Evolutionary conservation across 306 rosid genomes (phyloP), one percentile per base, ranked within the genome.

Genomic region (Dryas alaskensis): DNA sequence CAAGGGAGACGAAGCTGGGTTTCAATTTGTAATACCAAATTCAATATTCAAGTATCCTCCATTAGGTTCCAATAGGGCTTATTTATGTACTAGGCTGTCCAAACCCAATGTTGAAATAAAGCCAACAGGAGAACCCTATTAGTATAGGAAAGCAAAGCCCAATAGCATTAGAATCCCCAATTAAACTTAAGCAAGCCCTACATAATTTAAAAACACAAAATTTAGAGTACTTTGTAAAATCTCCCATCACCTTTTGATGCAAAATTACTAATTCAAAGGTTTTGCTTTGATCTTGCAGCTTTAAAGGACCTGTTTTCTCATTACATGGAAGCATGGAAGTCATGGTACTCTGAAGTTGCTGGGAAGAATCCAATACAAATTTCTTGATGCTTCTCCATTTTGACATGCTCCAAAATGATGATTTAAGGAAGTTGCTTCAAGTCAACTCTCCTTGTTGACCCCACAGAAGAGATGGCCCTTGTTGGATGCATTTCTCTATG

Each of bases 251-350:
- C 2, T 0, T 54, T 44, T 22, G 44, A 55, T 45, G 45, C 45
- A 27, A 58, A 4, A 45, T 17, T 65, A 53, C 73, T 72, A 27
- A 76, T 69, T 37, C 42, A 69, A 43, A 19, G 62, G 14, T 60
- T 13, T 77, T 70, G 50, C 69, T 45, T 45, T 67, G 72, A 22
- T 70, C 51, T 69, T 80, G 83, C 89, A 91, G 98, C 91, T 57
- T 70, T 93, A 83, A 89, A 69, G 81, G 99, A 94, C 16, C 89
- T 94, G 37, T 92, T 87, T 81, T 77, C 94, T 16, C 97, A 94
- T 84, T 94, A 89, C 83, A 79, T 81, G 91, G 96, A 94, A 73
- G 97, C 99, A 68, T 91, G 96, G 92, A 85, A 81, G 66, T 81
- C 90, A 54, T 91, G 97, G 97, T 86, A 87, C 92, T 84, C 89